phyloP scores from a whole-genome alignment of 2,329 filamentous ascomycete genomes.

The Neospermospora avenae region DNA sequence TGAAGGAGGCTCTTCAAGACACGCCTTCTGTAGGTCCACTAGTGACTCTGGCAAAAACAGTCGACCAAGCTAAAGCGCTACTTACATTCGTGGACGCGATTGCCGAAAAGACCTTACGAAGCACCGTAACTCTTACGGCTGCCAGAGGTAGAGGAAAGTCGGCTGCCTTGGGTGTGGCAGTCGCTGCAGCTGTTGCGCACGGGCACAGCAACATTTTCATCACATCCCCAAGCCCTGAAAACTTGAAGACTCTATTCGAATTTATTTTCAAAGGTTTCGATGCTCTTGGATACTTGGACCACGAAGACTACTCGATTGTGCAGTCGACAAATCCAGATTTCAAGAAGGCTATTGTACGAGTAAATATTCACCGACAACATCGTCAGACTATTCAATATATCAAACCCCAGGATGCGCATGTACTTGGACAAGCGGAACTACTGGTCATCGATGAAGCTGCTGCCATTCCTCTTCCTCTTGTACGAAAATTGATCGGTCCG shows the following conservation, averaged over 20 bases:
- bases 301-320: conserved; percentile 96
- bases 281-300: conserved; percentile 87
- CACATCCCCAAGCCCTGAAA: conserved; percentile 94
- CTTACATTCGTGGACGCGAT: conserved; percentile 96
- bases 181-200: conserved; percentile 90
- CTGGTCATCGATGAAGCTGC: conserved; percentile 97
- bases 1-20: conserved; percentile 85
- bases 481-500: conserved; percentile 90
- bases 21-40: conserved; percentile 83
- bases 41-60: conserved; percentile 80
- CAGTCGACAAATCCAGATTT: conserved; percentile 98
- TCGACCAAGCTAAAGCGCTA: conserved; percentile 95
- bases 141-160: conserved; percentile 96
- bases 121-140: conserved; percentile 89
- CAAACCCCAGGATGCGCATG: conserved; percentile 91
- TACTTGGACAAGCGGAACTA: conserved; percentile 89
- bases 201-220: conserved; percentile 99
- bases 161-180: conserved; percentile 87
- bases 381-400: conserved; percentile 99
- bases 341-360: conserved; percentile 96
- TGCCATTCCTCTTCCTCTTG: conserved; percentile 88
- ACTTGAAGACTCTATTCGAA: conserved; percentile 96
- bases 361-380: conserved; percentile 93
- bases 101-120: conserved; percentile 89
- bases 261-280: conserved; percentile 99